These are phyloP conservation scores for Acacia crassicarpa DNA, from an alignment of 306 rosid species.

Conservation along the genomic window DNA sequence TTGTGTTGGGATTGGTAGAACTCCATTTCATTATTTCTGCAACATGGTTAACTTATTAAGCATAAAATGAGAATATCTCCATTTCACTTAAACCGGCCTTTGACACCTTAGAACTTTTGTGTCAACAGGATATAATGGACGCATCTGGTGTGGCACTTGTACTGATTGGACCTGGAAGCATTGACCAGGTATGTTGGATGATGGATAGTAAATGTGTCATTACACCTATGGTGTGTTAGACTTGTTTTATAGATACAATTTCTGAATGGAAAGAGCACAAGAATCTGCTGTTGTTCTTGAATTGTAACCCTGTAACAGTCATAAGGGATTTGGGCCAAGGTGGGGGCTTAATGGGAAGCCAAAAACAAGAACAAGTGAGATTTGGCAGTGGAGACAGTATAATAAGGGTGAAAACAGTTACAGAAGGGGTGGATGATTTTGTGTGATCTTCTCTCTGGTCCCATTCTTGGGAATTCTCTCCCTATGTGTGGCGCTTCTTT, in stretches of 20 bases:
- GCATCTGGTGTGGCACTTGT: constrained; percentile 84
- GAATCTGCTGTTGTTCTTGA: background rate
- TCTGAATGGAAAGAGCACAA: background rate
- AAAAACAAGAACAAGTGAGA: too few relatives aligned
- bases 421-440: too few relatives aligned
- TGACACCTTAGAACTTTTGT: constrained; percentile 18
- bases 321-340: too few relatives aligned
- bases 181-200: constrained; percentile 63
- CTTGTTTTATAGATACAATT: constrained; percentile 3
- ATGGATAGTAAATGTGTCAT: background rate
- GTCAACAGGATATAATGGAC: constrained; percentile 75
- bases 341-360: too few relatives aligned
- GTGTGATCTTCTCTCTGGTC: too few relatives aligned
- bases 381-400: too few relatives aligned
- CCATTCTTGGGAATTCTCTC: too few relatives aligned
- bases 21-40: background rate
- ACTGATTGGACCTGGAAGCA: constrained; percentile 89
- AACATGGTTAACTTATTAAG: background rate
- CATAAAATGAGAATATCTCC: background rate
- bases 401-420: too few relatives aligned
- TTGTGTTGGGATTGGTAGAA: background rate
- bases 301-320: background rate
- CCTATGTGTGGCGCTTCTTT: too few relatives aligned
- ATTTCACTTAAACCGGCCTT: background rate
- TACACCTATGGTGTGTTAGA: background rate